Conservation (phyloP, 2,329 filamentous ascomycete species). For the Elsinoe ampelina region DNA sequence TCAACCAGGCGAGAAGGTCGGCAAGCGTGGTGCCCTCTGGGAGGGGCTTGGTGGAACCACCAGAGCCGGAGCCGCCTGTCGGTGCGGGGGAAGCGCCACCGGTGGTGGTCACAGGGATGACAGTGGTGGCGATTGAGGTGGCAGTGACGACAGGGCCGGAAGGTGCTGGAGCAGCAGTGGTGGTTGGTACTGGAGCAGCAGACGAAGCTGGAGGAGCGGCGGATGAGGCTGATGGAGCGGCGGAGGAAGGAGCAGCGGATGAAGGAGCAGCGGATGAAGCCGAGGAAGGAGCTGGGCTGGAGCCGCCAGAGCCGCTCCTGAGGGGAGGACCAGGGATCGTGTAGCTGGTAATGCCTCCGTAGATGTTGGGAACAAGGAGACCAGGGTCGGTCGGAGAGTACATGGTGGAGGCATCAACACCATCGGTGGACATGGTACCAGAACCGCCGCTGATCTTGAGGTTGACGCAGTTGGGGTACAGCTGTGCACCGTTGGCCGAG, state of each 20-base stretch:
- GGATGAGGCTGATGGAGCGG: neutral
- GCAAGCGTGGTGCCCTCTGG: slow-evolving; percentile 22
- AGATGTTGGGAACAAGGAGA: slow-evolving; percentile 49
- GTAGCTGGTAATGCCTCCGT: slow-evolving; percentile 40
- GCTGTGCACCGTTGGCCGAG: slow-evolving; percentile 34
- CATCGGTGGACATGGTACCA: slow-evolving; percentile 41
- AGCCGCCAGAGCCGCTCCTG: slow-evolving; percentile 14
- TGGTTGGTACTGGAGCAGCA: neutral
- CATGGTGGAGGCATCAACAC: slow-evolving; percentile 43
- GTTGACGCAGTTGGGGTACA: slow-evolving; percentile 47
- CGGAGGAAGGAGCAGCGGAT: neutral
- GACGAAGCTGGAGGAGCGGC: neutral
- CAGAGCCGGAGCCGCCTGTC: slow-evolving; percentile 2
- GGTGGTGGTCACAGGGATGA: slow-evolving; percentile 14
- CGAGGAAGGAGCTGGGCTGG: slow-evolving; percentile 11
- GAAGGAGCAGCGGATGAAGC: slow-evolving; percentile 2
- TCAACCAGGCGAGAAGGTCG: slow-evolving; percentile 23
- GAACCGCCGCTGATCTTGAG: slow-evolving; percentile 46
- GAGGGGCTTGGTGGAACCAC: slow-evolving; percentile 18
- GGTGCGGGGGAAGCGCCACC: slow-evolving; percentile 1
- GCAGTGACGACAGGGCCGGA: slow-evolving; percentile 5
- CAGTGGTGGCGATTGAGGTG: slow-evolving; percentile 16
- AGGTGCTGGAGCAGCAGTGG: slow-evolving; percentile 7
- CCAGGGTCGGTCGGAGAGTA: slow-evolving; percentile 51
- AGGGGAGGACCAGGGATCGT: slow-evolving; percentile 45